Evolutionary conservation across 2,329 filamentous ascomycete genomes (phyloP), one percentile per base, ranked within the genome.

Genomic region (Claviceps sp.): DNA sequence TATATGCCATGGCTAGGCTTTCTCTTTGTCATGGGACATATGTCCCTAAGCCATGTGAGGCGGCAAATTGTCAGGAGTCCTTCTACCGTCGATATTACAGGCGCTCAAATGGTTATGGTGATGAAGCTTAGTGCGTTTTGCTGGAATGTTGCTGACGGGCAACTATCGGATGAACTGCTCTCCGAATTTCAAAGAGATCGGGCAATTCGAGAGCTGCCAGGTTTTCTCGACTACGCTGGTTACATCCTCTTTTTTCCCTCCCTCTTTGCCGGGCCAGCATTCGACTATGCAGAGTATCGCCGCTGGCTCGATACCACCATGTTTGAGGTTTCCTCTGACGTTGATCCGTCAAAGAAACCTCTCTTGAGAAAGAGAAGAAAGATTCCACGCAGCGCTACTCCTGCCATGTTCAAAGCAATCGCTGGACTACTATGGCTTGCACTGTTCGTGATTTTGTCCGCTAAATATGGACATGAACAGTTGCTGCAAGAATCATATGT

Each of bases 1-100:
- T 87, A 91, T 65, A 98, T 98, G 93, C 93, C 93, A 72, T 98
- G 93, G 93, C 76, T 96, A 48, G 89, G 83, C 54, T 98, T 98
- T 67, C 74, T 88, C 48, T 96, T 95, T 63, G 73, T 95, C 53
- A 97, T 98, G 91, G 84, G 84, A 52, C 91, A 98, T 70, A 87
- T 97, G 85, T 91, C 90, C 46, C 67, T 91, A 61, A 95, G 82
- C 65, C 93, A 98, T 67, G 84, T 98, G 56, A 73, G 80, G 53
- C 86, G 94, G 41, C 88, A 95, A 67, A 78, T 82, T 41, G 71
- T 77, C 41, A 75, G 85, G 59, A 76, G 81, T 55, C 79, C 86
- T 0, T 75, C 78, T 41, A 69, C 72, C 1, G 75, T 95, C 54
- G 93, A 98, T 65, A 90, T 98, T 59, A 96, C 91, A 0, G 90